Conservation (phyloP, 2,329 filamentous ascomycete species). For the Canariomyces notabilis region DNA sequence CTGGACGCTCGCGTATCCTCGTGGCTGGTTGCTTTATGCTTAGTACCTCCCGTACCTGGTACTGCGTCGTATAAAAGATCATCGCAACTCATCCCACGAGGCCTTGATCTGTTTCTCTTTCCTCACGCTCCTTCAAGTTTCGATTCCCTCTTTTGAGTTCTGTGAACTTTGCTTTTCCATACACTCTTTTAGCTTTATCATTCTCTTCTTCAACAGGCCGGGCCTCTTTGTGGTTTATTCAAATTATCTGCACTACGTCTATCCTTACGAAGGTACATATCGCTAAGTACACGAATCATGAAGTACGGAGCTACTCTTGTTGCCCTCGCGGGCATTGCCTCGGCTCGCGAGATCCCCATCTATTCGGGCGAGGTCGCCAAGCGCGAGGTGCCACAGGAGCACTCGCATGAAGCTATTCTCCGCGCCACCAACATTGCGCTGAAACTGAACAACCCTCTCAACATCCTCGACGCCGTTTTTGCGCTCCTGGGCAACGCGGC, state of each 20-base stretch:
- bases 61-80: conserved; percentile 17
- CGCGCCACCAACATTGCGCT: conserved; percentile 35
- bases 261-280: conserved; percentile 15
- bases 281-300: conserved; percentile 24
- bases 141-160: conserved; percentile 27
- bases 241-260: conserved; percentile 15
- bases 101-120: conserved; percentile 8
- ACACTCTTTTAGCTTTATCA: conserved; percentile 27
- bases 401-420: conserved; percentile 44
- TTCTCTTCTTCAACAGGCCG: conserved; percentile 23
- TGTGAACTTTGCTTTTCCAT: conserved; percentile 28
- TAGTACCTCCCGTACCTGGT: background rate
- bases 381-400: conserved; percentile 50
- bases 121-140: conserved; percentile 23
- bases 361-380: conserved; percentile 23
- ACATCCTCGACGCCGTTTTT: conserved; percentile 44
- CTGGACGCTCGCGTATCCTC: too few relatives aligned
- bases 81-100: background rate
- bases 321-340: conserved; percentile 28
- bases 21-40: too few relatives aligned
- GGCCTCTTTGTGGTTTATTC: conserved; percentile 20
- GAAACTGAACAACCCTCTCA: conserved; percentile 42
- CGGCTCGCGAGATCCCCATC: conserved; percentile 29
- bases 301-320: conserved; percentile 30
- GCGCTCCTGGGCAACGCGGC: conserved; percentile 44